Evolutionary conservation across 2,329 filamentous ascomycete species (phyloP), one percentile per base, ranked within the genome.

Genomic region (Thielaviopsis musarum): DNA sequence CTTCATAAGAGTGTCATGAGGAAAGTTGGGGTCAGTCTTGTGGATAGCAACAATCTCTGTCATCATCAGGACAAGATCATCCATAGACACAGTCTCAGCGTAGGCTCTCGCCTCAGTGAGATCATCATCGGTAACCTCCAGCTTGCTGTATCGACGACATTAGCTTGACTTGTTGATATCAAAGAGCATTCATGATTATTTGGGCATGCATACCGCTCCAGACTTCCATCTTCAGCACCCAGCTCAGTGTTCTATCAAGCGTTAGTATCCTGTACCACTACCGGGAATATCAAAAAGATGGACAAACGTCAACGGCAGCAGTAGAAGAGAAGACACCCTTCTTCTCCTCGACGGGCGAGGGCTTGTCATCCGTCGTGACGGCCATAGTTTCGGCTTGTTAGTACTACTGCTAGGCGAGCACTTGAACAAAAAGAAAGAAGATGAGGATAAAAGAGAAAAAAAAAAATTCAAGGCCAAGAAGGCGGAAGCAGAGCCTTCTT

Each of bases 71-170:
- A 70, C 70, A 53, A 72, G 71, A 64, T 74, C 70, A 15, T 72
- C 71, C 55, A 73, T 71, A 22, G 69, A 72, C 62, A 72, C 70
- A 62, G 69, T 70, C 58, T 68, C 70, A 59, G 73, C 74, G 52
- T 73, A 67, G 61, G 73, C 73, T 63, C 72, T 73, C 58, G 74
- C 74, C 65, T 76, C 71, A 59, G 73, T 70, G 10, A 75, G 67
- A 62, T 75, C 73, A 54, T 74, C 69, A 63, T 75, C 73, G 56
- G 74, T 75, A 34, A 74, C 72, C 62, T 75, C 52, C 10, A 53
- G 45, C 45, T 49, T 49, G n/a, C 45, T 49, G n/a, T 49, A 49
- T 49, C 15, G n/a, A 21, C 15, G 9, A 10, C 17, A 21, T 49
- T 49, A 49, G 45, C 19, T 45, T 45, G 5, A 12, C 10, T 5